Base-by-base conservation (phyloP, 129 eudicot genomes). In the Arctium lappa region DNA sequence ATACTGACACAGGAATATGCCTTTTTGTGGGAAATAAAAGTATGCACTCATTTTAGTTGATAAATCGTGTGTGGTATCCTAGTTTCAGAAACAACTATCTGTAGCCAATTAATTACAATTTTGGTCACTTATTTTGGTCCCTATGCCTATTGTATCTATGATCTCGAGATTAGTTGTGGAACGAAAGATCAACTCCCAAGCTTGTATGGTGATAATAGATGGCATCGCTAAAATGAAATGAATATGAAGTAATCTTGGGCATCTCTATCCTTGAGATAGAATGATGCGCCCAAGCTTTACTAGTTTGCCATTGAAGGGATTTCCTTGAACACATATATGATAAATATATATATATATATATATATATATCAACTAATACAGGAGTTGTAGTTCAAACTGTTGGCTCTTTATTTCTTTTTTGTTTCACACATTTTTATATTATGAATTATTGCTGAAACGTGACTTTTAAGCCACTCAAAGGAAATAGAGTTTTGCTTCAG, bases 401-500 rank as follows among this genome's bases (percentile, higher is more conserved):
- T 81, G 78, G 78, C 65, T 60, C 15, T 22, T 56, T 53, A 36
- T 22, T 46, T 46, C 42, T 79, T 39, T 56, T 50, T 71, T 42
- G 33, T 73, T 56, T 66, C 10, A 77, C 68, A 77, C 39, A 48
- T 38, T 62, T 74, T 71, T 56, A 11, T 65, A 42, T 12, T 37
- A 69, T 36, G 11, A 62, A 18, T 66, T 16, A 32, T 37, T 60
- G 16, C 31, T 34, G 48, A 50, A 31, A 75, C 66, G 69, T 42
- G 34, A 68, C 62, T 38, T 50, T 29, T 69, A 50, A 83, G 73
- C 82, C 82, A 77, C 60, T 31, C 11, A 79, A 84, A 63, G 37
- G 69, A 56, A 65, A 75, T 76, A 75, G 73, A 78, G 78, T 81
- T 34, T 83, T 78, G 62, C 63, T 87, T 77, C 79, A 69, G 65